Conservation (phyloP, 495 filamentous ascomycete genomes). For the Neurospora sp. region DNA sequence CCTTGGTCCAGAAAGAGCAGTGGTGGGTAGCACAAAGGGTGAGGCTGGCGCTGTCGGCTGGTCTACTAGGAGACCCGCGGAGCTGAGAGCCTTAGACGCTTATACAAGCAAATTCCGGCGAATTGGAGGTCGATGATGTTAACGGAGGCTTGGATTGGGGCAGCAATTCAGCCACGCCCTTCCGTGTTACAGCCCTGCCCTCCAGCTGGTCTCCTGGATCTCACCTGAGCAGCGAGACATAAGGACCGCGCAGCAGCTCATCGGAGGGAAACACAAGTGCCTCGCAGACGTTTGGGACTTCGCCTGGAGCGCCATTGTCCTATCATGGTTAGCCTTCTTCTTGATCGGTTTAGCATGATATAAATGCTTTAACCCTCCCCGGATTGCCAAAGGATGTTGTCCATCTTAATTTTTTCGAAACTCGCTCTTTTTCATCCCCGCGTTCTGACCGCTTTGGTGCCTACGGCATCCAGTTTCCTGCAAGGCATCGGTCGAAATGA, state of each 20-base stretch:
- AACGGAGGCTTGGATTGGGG: neutral
- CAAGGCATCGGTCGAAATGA: neutral
- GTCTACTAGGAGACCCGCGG: neutral
- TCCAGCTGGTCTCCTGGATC: neutral
- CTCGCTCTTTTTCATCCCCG: neutral
- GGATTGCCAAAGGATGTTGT: neutral
- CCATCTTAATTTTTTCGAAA: neutral
- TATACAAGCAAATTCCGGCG: neutral
- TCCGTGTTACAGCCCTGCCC: neutral
- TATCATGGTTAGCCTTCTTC: neutral
- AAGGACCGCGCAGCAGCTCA: neutral
- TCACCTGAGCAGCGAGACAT: neutral
- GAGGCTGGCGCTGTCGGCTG: neutral
- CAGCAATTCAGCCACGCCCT: neutral
- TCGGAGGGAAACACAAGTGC: neutral
- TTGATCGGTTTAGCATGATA: neutral
- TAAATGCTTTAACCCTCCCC: neutral
- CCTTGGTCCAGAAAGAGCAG: neutral
- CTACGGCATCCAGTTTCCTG: neutral
- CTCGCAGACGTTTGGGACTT: neutral
- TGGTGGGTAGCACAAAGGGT: neutral
- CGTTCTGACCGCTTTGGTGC: neutral
- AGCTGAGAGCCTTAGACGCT: neutral
- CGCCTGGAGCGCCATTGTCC: neutral
- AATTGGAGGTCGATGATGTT: neutral